These are phyloP conservation scores for Arthrobotrys sinensis DNA, from an alignment of 2,329 filamentous ascomycete species.

Conservation along the genomic window DNA sequence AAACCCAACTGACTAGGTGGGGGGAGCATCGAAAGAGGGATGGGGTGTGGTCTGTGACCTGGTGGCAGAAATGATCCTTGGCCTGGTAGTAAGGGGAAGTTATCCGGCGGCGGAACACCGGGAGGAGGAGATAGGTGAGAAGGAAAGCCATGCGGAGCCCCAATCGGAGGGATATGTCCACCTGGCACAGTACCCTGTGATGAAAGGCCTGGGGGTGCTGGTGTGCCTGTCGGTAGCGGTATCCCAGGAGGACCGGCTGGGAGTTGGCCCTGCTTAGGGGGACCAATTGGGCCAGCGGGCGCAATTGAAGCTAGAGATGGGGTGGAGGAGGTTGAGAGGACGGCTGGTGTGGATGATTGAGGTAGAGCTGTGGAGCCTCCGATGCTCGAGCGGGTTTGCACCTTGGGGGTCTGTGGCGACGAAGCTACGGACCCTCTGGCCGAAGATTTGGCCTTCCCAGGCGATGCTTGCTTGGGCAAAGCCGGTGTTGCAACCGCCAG, in stretches of 20 bases:
- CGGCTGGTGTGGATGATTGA: constrained; percentile 5
- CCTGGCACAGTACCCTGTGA: constrained; percentile 73
- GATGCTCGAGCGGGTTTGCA: constrained; percentile 76
- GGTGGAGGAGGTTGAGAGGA: constrained; percentile 19
- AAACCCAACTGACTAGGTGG: constrained; percentile 71
- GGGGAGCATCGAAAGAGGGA: constrained; percentile 71
- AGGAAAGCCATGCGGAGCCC: constrained; percentile 74
- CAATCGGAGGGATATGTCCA: constrained; percentile 70
- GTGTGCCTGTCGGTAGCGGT: constrained; percentile 72
- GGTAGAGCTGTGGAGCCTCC: constrained; percentile 54
- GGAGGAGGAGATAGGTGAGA: constrained; percentile 76
- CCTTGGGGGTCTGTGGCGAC: constrained; percentile 72
- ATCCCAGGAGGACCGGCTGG: constrained; percentile 42
- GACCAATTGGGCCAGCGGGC: constrained; percentile 70
- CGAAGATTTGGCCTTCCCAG: constrained; percentile 82
- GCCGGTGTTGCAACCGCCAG: constrained; percentile 84
- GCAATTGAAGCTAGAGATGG: constrained; percentile 67
- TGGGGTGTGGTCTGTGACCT: constrained; percentile 72
- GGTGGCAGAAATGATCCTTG: constrained; percentile 68
- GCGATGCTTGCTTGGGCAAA: constrained; percentile 83
- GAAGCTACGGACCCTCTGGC: constrained; percentile 66
- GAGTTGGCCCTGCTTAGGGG: constrained; percentile 68
- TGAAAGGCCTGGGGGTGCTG: constrained; percentile 74
- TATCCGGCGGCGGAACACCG: constrained; percentile 73
- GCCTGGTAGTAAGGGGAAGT: constrained; percentile 66